Conservation (phyloP, 108 stramenopile species). For the Nitzschia sp. region DNA sequence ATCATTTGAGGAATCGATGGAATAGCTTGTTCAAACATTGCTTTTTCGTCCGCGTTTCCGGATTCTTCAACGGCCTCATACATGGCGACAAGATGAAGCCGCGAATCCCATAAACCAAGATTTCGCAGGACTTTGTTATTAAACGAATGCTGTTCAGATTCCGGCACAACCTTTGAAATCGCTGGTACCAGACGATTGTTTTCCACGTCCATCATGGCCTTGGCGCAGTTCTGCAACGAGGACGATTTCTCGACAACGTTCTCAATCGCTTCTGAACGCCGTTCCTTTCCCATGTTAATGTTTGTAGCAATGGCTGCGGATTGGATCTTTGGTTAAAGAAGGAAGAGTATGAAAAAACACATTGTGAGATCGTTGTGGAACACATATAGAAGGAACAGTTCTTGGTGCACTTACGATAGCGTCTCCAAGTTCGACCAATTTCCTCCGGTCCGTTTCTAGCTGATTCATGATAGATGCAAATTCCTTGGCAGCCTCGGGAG, state of each 20-base stretch:
- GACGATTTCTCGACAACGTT: conserved; percentile 40
- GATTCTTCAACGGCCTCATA: conserved; percentile 68
- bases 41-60: conserved; percentile 37
- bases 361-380: not conserved
- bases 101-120: conserved; percentile 73
- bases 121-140: conserved; percentile 66
- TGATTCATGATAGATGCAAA: conserved; percentile 53
- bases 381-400: not conserved
- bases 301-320: conserved; percentile 1
- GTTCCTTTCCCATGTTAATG: not conserved
- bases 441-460: conserved; percentile 49
- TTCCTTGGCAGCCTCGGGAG: conserved; percentile 19
- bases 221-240: conserved; percentile 36
- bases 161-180: conserved; percentile 52
- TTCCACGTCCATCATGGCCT: conserved; percentile 51
- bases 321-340: not conserved
- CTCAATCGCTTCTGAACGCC: conserved; percentile 27
- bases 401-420: conserved; percentile 26
- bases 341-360: not conserved
- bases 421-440: conserved; percentile 35
- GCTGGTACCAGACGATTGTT: conserved; percentile 64
- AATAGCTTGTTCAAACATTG: conserved; percentile 66
- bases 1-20: conserved; percentile 63
- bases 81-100: conserved; percentile 82
- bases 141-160: conserved; percentile 73